Conservation (phyloP, 2,329 filamentous ascomycete genomes). For the Talaromyces sp. region DNA sequence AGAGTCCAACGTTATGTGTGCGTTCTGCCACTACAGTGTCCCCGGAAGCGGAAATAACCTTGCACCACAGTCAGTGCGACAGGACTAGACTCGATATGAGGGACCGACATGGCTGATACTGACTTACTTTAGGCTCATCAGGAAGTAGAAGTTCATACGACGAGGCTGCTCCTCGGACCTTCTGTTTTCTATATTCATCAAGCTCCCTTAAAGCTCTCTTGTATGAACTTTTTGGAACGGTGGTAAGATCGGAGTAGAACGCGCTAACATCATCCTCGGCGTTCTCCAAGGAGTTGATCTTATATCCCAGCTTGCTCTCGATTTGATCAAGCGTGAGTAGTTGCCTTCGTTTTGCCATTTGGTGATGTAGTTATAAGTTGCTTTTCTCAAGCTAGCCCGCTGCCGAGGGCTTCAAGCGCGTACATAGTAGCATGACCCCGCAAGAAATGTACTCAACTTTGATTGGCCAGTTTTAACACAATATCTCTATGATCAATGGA, state of each 20-base stretch:
- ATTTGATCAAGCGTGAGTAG: background rate
- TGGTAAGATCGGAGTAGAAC: slow-evolving; percentile 3
- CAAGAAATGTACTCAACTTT: background rate
- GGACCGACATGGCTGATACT: background rate
- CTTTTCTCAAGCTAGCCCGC: background rate
- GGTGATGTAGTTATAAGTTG: too few relatives aligned
- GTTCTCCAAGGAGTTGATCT: background rate
- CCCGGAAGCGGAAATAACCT: background rate
- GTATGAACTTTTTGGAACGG: background rate
- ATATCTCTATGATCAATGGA: background rate
- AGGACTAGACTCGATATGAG: background rate
- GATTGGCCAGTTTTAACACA: background rate
- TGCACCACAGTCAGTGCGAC: background rate
- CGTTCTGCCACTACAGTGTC: background rate
- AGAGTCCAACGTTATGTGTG: background rate
- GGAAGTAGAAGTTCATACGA: background rate
- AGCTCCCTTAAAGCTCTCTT: background rate
- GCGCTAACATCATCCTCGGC: background rate
- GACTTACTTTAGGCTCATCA: background rate
- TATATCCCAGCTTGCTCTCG: background rate
- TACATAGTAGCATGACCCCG: background rate
- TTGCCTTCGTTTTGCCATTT: slow-evolving; percentile 4
- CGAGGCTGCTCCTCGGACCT: background rate
- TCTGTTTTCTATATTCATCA: background rate
- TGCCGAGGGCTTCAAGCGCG: background rate